Percentiles rank a stretch among this genome's conserved stretches.
phyloP scores from a whole-genome alignment of 345 rosid species.

The Microthlaspi erraticum region DNA sequence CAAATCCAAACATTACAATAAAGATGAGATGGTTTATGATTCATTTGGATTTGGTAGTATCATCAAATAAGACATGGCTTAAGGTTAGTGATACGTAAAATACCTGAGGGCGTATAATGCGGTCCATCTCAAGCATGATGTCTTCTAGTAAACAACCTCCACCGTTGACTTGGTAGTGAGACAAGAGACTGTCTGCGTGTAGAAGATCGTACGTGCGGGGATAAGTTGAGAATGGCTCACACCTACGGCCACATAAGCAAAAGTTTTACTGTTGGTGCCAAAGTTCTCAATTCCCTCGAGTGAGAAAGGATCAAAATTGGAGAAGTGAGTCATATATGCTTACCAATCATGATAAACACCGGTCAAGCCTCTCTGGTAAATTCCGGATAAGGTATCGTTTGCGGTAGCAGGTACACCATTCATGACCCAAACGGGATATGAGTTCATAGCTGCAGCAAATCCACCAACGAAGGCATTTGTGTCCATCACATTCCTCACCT shows the following conservation, averaged over 20 bases:
- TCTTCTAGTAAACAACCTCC: constrained; percentile 79
- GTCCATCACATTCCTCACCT: constrained; percentile 83
- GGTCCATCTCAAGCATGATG: constrained; percentile 95
- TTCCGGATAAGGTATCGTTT: constrained; percentile 74
- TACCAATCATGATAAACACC: constrained; percentile 97
- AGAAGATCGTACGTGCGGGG: constrained; percentile 90
- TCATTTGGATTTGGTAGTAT: not conserved
- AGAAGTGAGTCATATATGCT: constrained; percentile 25
- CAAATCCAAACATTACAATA: constrained; percentile 23
- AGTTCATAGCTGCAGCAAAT: constrained; percentile 69
- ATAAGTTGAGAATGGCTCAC: constrained; percentile 98
- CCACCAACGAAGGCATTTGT: constrained; percentile 88
- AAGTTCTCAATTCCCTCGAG: too few species aligned
- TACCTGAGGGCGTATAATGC: constrained; percentile 90
- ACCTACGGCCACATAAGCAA: constrained; percentile 50
- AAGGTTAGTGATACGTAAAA: constrained; percentile 1
- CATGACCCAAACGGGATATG: constrained; percentile 92
- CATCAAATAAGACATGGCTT: constrained; percentile 4
- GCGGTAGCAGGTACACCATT: constrained; percentile 69
- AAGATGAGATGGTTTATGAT: not conserved
- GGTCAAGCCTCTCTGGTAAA: constrained; percentile 75
- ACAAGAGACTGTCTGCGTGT: constrained; percentile 71
- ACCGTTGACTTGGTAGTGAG: constrained; percentile 55
- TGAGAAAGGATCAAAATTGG: not conserved
- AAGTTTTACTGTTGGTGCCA: not conserved